phyloP scores from a whole-genome alignment of 2,329 filamentous ascomycete species.

The Colletotrichum magnum region DNA sequence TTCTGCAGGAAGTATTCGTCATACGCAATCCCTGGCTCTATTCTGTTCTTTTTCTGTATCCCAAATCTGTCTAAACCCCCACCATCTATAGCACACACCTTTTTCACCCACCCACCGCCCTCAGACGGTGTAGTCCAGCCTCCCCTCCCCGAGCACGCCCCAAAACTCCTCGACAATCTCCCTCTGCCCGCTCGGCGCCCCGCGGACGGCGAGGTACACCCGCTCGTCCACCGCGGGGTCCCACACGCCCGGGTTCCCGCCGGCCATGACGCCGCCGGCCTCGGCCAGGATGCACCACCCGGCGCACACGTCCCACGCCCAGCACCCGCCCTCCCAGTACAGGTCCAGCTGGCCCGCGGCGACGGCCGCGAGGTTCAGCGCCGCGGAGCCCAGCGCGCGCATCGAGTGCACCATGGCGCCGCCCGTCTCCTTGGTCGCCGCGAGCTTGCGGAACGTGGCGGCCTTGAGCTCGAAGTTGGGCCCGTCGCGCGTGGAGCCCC shows the following conservation, averaged over 20 bases:
- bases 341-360: slow-evolving; percentile 79
- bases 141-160: slow-evolving; percentile 69
- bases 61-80: neutral
- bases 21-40: neutral
- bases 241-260: slow-evolving; percentile 83
- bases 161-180: slow-evolving; percentile 77
- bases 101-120: neutral
- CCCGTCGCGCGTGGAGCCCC: slow-evolving; percentile 78
- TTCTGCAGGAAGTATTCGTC: no score
- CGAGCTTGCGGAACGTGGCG: slow-evolving; percentile 74
- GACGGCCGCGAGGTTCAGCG: slow-evolving; percentile 81
- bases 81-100: neutral
- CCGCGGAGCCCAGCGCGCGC: slow-evolving; percentile 79
- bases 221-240: slow-evolving; percentile 70
- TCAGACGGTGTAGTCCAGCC: slow-evolving; percentile 60
- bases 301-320: slow-evolving; percentile 89
- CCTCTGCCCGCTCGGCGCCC: slow-evolving; percentile 71
- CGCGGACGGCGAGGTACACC: slow-evolving; percentile 74
- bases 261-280: slow-evolving; percentile 80
- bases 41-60: neutral
- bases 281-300: slow-evolving; percentile 83
- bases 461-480: slow-evolving; percentile 80
- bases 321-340: slow-evolving; percentile 89
- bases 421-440: slow-evolving; percentile 70
- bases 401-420: slow-evolving; percentile 84